Evolutionary conservation across 2,329 filamentous ascomycete species (phyloP), one percentile per base, ranked within the genome.

Genomic region (Cladosporium austrohemisphaericum): DNA sequence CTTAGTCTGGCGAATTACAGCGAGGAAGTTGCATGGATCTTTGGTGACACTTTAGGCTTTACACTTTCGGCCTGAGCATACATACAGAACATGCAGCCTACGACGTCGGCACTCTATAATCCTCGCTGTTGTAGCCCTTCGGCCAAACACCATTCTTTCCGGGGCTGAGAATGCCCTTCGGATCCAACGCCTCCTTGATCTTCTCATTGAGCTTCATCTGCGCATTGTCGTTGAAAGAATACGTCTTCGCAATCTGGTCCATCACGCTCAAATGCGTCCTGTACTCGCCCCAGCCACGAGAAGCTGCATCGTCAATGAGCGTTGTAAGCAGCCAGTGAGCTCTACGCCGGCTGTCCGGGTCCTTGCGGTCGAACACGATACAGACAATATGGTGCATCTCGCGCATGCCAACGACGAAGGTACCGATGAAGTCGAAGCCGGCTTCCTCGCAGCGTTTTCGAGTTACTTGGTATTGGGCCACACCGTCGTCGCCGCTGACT

Each of bases 381-480:
- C 75, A 75, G 3, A 77, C 71, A 50, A 80, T 79, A 57, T 78
- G 73, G 58, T 79, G 76, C 69, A 79, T 78, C 60, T 79, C 76
- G 9, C 76, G 67, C 53, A 74, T 69, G 8, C 75, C 75, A 4
- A 79, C 70, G 37, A 70, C 71, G 43, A 79, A 75, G 2, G 73
- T 74, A 2, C 71, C 70, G 49, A 79, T 73, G 41, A 77, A 71
- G 55, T 79, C 76, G 44, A 79, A 70, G 1, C 73, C 73, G 32
- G 68, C 65, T 50, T 76, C 67, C n/a, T 64, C 57, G 23, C 53
- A 55, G 5, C 53, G 52, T 28, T 41, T 45, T 6, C 55, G 55
- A 5, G 69, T 74, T 20, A 76, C 55, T 4, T 66, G 55, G 57
- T 76, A 74, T 50, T 76, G 69, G 1, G 65, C 57, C 35, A 66